Evolutionary conservation across 305 asterid genomes (phyloP).

Genomic region (Fraxinus greggii): DNA sequence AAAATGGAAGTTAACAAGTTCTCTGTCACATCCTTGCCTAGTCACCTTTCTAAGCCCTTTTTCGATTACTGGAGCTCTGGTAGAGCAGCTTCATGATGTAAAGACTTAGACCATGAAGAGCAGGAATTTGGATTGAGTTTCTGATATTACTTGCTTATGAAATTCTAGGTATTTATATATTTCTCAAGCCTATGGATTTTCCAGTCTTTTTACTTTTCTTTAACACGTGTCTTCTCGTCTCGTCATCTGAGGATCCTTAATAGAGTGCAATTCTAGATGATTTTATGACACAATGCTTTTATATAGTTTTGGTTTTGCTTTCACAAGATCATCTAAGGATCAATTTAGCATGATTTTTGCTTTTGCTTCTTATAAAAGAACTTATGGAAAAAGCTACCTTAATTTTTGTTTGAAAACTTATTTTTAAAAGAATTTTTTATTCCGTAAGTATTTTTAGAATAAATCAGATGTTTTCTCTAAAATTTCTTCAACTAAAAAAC

Average conservation of each 20-base stretch:
- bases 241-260: not conserved
- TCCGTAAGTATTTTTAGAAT: too few relatives aligned
- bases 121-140: not conserved
- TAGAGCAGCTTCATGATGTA: not conserved
- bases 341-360: too few relatives aligned
- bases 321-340: not conserved
- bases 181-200: not conserved
- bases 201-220: not conserved
- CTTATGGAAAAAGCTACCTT: too few relatives aligned
- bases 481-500: too few relatives aligned
- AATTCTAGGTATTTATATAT: not conserved
- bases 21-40: not conserved
- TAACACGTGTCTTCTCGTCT: not conserved
- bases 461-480: too few relatives aligned
- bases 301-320: not conserved
- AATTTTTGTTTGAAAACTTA: too few relatives aligned
- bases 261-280: not conserved
- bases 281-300: too few relatives aligned
- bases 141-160: not conserved
- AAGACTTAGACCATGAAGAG: not conserved
- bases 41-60: not conserved
- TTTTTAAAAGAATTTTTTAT: too few relatives aligned
- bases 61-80: not conserved
- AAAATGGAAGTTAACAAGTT: not conserved
- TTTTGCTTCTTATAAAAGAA: too few relatives aligned